Evolutionary conservation across 441 rosid genomes (phyloP).

Genomic region (Adansonia gregorii): DNA sequence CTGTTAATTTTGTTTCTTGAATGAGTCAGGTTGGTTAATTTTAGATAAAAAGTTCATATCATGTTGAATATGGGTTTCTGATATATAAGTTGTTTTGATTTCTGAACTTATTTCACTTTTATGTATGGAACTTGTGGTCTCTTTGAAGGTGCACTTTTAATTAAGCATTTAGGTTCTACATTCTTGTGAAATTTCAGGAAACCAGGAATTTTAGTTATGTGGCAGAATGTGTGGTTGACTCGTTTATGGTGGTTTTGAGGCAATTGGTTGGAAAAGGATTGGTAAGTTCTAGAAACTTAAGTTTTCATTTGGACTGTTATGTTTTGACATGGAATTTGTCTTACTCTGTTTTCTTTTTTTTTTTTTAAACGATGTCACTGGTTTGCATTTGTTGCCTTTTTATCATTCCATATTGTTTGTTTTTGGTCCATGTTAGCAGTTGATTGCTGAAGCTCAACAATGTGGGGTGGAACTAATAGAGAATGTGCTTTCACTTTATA

Average conservation of each 20-base stretch:
- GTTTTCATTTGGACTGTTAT: not conserved
- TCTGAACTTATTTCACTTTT: not conserved
- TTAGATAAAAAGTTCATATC: not conserved
- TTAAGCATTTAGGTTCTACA: slow-evolving; percentile 20
- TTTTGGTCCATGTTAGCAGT: slow-evolving; percentile 44
- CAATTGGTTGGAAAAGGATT: slow-evolving; percentile 47
- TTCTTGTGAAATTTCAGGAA: slow-evolving; percentile 58
- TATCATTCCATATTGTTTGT: slow-evolving; percentile 24
- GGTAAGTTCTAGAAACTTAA: slow-evolving; percentile 51
- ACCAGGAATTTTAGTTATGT: slow-evolving; percentile 45
- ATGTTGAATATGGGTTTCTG: not conserved
- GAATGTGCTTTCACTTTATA: slow-evolving; percentile 50
- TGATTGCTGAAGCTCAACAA: slow-evolving; percentile 55
- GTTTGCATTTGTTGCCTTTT: not conserved
- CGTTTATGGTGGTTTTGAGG: slow-evolving; percentile 66
- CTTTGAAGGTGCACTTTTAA: slow-evolving; percentile 21
- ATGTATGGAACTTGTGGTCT: slow-evolving; percentile 24
- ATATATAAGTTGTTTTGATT: not conserved
- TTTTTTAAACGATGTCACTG: not conserved
- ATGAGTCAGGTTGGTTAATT: not conserved
- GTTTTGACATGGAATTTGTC: slow-evolving; percentile 10
- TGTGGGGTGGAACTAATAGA: slow-evolving; percentile 69
- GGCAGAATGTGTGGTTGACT: slow-evolving; percentile 62
- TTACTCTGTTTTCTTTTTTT: not conserved
- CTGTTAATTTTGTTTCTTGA: not conserved